Evolutionary conservation across 1,284 basidiomycete species (phyloP), one percentile per base, ranked within the genome.

Genomic region (Ustilago esculenta): DNA sequence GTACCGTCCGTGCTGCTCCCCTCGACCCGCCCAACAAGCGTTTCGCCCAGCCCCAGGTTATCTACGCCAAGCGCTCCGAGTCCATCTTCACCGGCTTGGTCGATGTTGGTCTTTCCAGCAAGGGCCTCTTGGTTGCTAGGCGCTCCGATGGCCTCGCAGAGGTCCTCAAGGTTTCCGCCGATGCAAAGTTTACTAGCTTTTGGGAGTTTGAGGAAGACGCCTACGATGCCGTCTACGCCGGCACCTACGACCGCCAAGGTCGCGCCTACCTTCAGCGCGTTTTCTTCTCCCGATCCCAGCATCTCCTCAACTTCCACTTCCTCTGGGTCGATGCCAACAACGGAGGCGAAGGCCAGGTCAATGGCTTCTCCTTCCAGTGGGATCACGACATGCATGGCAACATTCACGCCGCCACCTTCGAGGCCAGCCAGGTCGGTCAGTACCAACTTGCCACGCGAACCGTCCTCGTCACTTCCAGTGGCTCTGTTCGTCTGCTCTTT

Each of bases 401-500:
- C 12, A 87, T 95, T 41, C 83, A 68, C 17, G 71, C 77, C 14
- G 68, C 72, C 35, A 64, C 71, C 40, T 82, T 90, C 44, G 87
- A 88, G 50, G 85, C 86, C 1, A 84, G 84, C 15, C 85, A 84
- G 59, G 82, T 84, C 12, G 77, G 81, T 56, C 82, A 84, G 46
- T 81, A 82, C 54, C 82, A 81, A 44, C 80, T 87, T 15, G 76
- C 85, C 9, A 82, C 85, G 4, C 86, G 88, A 14, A 70, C 89
- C 4, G 82, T 90, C 15, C 58, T 93, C 30, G 88, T 89, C 1
- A 92, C 92, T 0, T 88, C 87, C 5, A 90, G 90, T 0, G 92
- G 92, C 10, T 85, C 91, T 0, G 77, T 96, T 10, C 92, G 93
- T 72, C 84, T 90, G 10, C 90, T 91, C 87, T 85, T 88, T 42